These are phyloP conservation scores for Rosellinia necatrix DNA, from an alignment of 2,329 filamentous ascomycete species.

Conservation along the genomic window DNA sequence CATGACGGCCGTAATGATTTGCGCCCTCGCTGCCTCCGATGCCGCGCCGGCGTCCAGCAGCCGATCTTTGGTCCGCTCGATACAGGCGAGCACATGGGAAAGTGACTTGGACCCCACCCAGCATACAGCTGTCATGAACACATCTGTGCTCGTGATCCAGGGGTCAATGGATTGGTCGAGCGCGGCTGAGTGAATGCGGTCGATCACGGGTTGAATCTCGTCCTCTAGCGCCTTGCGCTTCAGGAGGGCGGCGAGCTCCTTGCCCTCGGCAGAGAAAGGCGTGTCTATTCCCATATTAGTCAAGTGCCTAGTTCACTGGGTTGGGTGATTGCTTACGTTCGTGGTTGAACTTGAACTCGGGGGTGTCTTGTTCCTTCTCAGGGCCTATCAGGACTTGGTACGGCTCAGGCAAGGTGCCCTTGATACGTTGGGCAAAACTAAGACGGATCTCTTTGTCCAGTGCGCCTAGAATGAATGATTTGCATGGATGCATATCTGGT, in stretches of 20 bases:
- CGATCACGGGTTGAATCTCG: conserved; percentile 81
- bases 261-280: conserved; percentile 84
- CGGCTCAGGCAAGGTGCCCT: conserved; percentile 84
- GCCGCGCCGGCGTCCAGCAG: conserved; percentile 77
- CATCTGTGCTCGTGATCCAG: conserved; percentile 85
- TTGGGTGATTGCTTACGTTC: conserved; percentile 63
- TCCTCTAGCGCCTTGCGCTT: conserved; percentile 84
- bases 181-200: conserved; percentile 80
- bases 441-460: conserved; percentile 96
- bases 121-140: conserved; percentile 91
- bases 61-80: conserved; percentile 91
- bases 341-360: conserved; percentile 87
- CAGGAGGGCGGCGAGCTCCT: conserved; percentile 77
- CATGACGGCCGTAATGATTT: conserved; percentile 90
- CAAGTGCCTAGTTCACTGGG: conserved; percentile 5
- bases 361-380: conserved; percentile 93
- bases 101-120: conserved; percentile 94
- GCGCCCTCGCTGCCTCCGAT: conserved; percentile 76
- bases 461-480: conserved; percentile 88
- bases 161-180: conserved; percentile 74
- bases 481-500: conserved; percentile 79
- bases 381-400: conserved; percentile 82
- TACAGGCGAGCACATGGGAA: conserved; percentile 92
- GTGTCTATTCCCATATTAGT: conserved; percentile 56
- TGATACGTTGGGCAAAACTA: conserved; percentile 94